Base-by-base conservation (phyloP, 495 filamentous ascomycete species). In the Aspergillus indologenus region DNA sequence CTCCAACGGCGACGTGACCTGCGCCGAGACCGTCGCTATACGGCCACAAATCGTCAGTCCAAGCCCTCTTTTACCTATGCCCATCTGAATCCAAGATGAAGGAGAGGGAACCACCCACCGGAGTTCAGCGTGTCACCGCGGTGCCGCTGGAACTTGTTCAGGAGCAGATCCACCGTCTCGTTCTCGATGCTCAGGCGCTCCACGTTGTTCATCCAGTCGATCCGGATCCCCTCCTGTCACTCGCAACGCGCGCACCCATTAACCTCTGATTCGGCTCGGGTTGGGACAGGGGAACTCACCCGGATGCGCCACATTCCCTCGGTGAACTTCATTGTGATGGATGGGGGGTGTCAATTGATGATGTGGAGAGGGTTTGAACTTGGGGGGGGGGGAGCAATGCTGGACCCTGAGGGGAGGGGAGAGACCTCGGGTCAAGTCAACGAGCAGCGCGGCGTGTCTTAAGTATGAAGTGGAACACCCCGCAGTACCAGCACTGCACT, bases 71-170 rank as follows among this genome's bases (percentile, higher is more conserved):
- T 11, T 19, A n/a, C 5, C 29, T n/a, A n/a, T n/a, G n/a, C 29
- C 18, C 23, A 18, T 18, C 31, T 21, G 2, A n/a, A n/a, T n/a
- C n/a, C n/a, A n/a, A n/a, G n/a, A n/a, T n/a, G n/a, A n/a, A n/a
- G n/a, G n/a, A n/a, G n/a, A n/a, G n/a, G n/a, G 22, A 23, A 6
- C 19, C 20, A 65, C 57, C 70, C 77, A 67, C 80, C 72, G 18
- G 79, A 76, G 55, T 87, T 87, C 23, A 87, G 54, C 3, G 82
- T 83, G 63, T 87, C 82, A 22, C 81, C 81, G 50, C 85, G 77
- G 48, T 74, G 70, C 53, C 70, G 64, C 64, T 77, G 75, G 48
- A 68, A 59, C 53, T 78, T 78, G 57, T 78, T 78, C 54, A 78
- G 45, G 20, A 76, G 59, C 21, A 78, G 54, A 53, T 73, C 61